Base-by-base conservation (phyloP, 1,284 basidiomycete species). In the Mycocalia duriaeana region DNA sequence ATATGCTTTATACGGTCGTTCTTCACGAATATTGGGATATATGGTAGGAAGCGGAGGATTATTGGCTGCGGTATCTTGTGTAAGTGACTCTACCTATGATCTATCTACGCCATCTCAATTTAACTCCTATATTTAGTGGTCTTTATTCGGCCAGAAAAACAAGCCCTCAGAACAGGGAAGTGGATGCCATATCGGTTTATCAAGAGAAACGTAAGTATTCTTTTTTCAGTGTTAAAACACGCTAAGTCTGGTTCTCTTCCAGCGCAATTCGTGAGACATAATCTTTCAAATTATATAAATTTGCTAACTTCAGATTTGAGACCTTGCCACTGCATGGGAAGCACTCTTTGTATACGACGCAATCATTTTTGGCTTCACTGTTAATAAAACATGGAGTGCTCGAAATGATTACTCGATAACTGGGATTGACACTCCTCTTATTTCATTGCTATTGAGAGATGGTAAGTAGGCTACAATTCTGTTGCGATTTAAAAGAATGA, bases 281-380 rank as follows among this genome's bases (percentile, higher is more conserved):
- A 25, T 37, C 16, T 34, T 34, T 34, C 31, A 40, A 25, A 41
- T n/a, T 23, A 37, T 4, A 45, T 49, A 13, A 13, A 23, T 45
- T 8, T 39, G 13, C 39, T n/a, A 22, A 45, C 25, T 42, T 34
- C 42, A 71, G 69, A 58, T 25, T n/a, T n/a, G n/a, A n/a, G n/a
- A n/a, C n/a, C 46, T 68, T 20, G 69, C 69, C 2, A 57, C 55
- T 3, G 61, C 68, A n/a, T 74, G 72, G 72, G 68, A 71, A 52
- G 64, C 69, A 1, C 57, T 72, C 1, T 67, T 73, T 48, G 50
- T 62, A 2, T 74, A 69, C 40, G 71, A 74, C 47, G 53, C 57
- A 1, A 54, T 69, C 2, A 56, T 74, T 24, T 69, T 72, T 46
- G 44, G 42, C n/a, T 53, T 72, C 18, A 71, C 65, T 1, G 41